Percentiles rank a stretch among this genome's conserved stretches.
Evolutionary conservation across 768 basidiomycete genomes (phyloP).

Genomic region (Fomitopsis pulvina): DNA sequence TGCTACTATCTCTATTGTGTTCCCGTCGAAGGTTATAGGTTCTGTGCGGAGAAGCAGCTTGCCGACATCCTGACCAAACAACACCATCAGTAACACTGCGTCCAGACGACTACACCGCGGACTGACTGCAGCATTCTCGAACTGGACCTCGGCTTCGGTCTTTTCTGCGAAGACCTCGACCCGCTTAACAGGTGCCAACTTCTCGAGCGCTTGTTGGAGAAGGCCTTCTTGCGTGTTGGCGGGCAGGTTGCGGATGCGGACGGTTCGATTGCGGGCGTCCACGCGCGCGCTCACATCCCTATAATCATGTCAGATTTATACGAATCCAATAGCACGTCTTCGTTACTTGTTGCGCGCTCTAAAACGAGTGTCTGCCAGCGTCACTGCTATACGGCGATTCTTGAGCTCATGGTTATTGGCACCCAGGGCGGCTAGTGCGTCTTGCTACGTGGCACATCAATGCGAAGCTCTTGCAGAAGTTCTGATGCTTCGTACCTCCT

Average conservation of each 20-base stretch:
- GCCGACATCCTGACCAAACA: conserved; percentile 66
- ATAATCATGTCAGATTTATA: neutral
- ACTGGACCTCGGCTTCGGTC: conserved; percentile 57
- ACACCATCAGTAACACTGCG: neutral
- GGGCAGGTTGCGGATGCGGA: conserved; percentile 74
- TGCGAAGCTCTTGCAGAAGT: neutral
- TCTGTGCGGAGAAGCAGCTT: conserved; percentile 67
- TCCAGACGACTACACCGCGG: neutral
- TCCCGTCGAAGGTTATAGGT: conserved; percentile 64
- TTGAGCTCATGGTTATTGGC: conserved; percentile 88
- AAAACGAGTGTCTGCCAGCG: conserved; percentile 66
- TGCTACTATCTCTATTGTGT: conserved; percentile 52
- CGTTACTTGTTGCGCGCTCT: conserved; percentile 22
- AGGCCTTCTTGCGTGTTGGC: conserved; percentile 81
- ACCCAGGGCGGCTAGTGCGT: conserved; percentile 62
- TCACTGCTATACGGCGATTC: conserved; percentile 85
- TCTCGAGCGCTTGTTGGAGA: conserved; percentile 85
- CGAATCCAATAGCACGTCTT: neutral
- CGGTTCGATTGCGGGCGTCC: conserved; percentile 61
- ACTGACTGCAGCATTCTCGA: conserved; percentile 60
- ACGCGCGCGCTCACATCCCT: conserved; percentile 29
- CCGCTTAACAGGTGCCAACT: conserved; percentile 60
- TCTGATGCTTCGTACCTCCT: conserved; percentile 51
- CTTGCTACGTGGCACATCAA: conserved; percentile 36
- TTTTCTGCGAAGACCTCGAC: conserved; percentile 65